Base-by-base conservation (phyloP, 2,329 filamentous ascomycete genomes). In the Pochonia chlamydosporia region DNA sequence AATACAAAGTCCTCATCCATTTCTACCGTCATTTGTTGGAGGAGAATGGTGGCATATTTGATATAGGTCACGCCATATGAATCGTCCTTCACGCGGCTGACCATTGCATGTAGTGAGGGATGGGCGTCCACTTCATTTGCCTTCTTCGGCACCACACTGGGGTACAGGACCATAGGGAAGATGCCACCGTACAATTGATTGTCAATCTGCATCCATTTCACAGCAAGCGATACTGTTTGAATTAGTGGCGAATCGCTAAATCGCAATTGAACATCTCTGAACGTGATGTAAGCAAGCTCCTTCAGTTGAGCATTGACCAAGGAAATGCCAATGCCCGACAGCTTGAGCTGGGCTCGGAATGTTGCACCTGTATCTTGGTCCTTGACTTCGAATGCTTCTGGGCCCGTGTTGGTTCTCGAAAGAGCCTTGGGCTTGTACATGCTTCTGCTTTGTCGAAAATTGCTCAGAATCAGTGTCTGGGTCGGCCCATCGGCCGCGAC, bases 131-230 rank as follows among this genome's bases (percentile, higher is more conserved):
- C 93, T 66, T 99, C 93, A 61, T 93, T 91, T 30, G 89, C 90
- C 54, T 90, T 93, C 76, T 97, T 97, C 1, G 93, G 92, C 14
- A 99, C 93, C 9, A 99, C 93, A 67, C 91, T 96, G 5, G 93
- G 93, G 63, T 99, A 99, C 48, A 99, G 75, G 25, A 99, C 82
- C 70, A 99, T 95, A 0, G 93, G 93, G 75, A 99, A 99, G 56
- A 99, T 91, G 23, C 95, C 93, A 24, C 95, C 95, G 60, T 99
- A 99, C 13, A 99, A 80, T 66, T 99, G 93, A 58, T 99, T 99
- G 68, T 99, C 93, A 57, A 99, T 88, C 67, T 99, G 93, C 24
- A 99, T 93, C 95, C 95, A 99, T 66, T 99, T 97, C 63, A 97
- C 85, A 0, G 89, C 88, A 43, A 93, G 74, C 41, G 89, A 92